A percentile compares a stretch with the other conserved stretches of the same genome.
phyloP scores from a whole-genome alignment of 352 stramenopile genomes.

The Globisporangium cystogenes region DNA sequence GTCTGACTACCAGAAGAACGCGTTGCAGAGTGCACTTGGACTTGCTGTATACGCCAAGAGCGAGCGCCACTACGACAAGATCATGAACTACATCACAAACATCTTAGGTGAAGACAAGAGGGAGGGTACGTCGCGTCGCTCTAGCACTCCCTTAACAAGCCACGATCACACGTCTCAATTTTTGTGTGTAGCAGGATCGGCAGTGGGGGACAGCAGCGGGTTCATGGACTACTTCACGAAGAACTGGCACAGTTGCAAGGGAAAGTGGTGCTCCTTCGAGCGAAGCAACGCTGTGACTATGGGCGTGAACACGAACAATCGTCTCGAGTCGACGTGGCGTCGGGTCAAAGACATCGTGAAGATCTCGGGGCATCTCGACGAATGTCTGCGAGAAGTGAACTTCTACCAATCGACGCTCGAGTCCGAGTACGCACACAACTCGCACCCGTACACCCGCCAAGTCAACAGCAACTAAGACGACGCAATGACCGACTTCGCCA shows the following conservation, averaged over 20 bases:
- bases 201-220: background rate
- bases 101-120: background rate
- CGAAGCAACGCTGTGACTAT: background rate
- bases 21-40: background rate
- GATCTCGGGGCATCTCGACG: background rate
- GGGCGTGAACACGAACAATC: background rate
- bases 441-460: background rate
- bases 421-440: background rate
- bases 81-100: background rate
- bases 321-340: background rate
- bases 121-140: background rate
- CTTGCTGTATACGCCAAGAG: background rate
- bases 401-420: background rate
- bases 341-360: background rate
- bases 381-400: background rate
- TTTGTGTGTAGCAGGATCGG: background rate
- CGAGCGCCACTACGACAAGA: background rate
- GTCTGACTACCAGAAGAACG: background rate
- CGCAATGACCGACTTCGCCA: background rate
- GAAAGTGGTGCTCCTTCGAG: background rate
- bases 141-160: too few relatives aligned
- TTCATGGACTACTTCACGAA: background rate
- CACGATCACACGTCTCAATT: too few relatives aligned
- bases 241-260: background rate
- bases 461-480: background rate